Evolutionary conservation across 495 filamentous ascomycete genomes (phyloP).

Genomic region (Talaromyces nanjingensis): DNA sequence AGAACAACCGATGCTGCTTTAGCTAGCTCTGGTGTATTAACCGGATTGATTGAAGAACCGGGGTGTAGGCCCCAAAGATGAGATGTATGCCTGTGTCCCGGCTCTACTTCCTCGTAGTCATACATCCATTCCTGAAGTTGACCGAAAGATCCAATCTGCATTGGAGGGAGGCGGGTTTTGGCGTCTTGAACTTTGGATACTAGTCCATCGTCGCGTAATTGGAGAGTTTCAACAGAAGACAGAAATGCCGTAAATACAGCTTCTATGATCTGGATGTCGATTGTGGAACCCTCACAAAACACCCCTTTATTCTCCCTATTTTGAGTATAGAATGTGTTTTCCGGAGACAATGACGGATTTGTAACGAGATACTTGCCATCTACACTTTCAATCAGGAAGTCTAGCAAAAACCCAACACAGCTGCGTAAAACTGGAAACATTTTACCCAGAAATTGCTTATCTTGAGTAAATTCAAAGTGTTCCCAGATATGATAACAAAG

Average conservation of each 20-base stretch:
- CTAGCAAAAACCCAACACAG: slow-evolving; percentile 34
- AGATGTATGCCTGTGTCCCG: slow-evolving; percentile 43
- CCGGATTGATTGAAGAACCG: slow-evolving; percentile 20
- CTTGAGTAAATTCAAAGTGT: slow-evolving; percentile 33
- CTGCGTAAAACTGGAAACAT: slow-evolving; percentile 31
- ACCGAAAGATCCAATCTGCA: slow-evolving; percentile 30
- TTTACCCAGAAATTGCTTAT: slow-evolving; percentile 24
- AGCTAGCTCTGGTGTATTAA: slow-evolving; percentile 20
- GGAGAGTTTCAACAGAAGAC: slow-evolving; percentile 11
- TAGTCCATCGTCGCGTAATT: slow-evolving; percentile 19
- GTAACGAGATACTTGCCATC: slow-evolving; percentile 29
- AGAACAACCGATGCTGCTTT: slow-evolving; percentile 31
- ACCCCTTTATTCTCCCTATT: slow-evolving; percentile 24
- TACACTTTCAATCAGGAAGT: slow-evolving; percentile 36
- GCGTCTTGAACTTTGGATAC: slow-evolving; percentile 12
- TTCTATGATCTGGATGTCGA: slow-evolving; percentile 41
- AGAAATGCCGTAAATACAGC: slow-evolving; percentile 33
- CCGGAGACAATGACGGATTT: slow-evolving; percentile 42
- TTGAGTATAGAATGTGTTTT: slow-evolving; percentile 32
- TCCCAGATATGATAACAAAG: slow-evolving; percentile 41
- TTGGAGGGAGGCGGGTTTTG: slow-evolving; percentile 20
- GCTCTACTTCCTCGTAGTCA: slow-evolving; percentile 40
- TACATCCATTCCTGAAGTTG: slow-evolving; percentile 42
- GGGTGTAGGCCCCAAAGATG: slow-evolving; percentile 39
- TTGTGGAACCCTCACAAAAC: slow-evolving; percentile 36